Base-by-base conservation (phyloP, 257 asterid genomes). In the Datura wrightii region DNA sequence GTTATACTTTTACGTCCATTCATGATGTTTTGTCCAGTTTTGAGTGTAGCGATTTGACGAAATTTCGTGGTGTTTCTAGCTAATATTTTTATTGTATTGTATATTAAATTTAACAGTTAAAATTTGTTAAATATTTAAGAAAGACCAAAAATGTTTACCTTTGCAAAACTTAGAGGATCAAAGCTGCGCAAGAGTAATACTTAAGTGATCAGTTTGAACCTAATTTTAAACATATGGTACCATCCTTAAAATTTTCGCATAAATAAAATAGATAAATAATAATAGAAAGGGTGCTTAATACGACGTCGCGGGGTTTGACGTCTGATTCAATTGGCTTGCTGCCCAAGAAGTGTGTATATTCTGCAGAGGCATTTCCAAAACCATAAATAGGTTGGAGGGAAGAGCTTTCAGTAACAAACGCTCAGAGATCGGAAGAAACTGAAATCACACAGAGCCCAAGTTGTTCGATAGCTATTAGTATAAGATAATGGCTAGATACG, bases 401-500 rank as follows among this genome's bases (percentile, higher is more conserved):
- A 39, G 46, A 67, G 52, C 24, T 67, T 67, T 67, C 50, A 5
- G 1, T 7, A 58, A 9, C 65, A 13, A 2, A 67, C 24, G 39
- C 31, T 37, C 52, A 39, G 41, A 37, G 83, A 79, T 54, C 52
- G 83, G 48, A 79, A 48, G 63, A 53, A 55, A 14, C 69, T 56
- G 72, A 80, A 10, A 41, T 56, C 84, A 42, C 84, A 10, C 18
- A 8, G 16, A 41, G 16, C 8, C 16, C 36, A 71, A 71, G n/a
- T n/a, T 2, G 6, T 71, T 19, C 37, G 5, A 10, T 42, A 71
- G 56, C 39, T 71, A 18, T 42, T 71, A 42, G 79, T 69, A 69
- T 16, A 18, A 18, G 36, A 71, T 71, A 72, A 95, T 95, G 99
- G 99, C 98, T 19, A 88, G 99, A 84, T 94, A 96, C 50, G 99